Conservation (phyloP, 1,284 basidiomycete species). For the Boletus mariae region DNA sequence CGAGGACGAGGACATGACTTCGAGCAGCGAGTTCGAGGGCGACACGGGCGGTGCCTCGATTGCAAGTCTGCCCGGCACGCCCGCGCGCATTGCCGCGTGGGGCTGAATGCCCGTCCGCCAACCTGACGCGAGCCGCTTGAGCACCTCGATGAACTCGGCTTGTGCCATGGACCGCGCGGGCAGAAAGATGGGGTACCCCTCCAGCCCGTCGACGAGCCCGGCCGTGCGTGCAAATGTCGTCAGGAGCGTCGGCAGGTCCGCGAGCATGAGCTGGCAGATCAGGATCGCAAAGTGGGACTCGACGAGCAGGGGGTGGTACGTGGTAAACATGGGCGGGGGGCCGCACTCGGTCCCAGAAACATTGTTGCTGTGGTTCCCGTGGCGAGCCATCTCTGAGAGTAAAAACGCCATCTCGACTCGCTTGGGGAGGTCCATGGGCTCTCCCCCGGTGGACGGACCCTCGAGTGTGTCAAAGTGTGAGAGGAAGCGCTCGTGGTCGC, state of each 20-base stretch:
- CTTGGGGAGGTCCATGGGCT: conserved; percentile 46
- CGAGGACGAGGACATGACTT: conserved; percentile 26
- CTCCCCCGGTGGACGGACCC: conserved; percentile 24
- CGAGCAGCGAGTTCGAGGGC: conserved; percentile 18
- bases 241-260: conserved; percentile 60
- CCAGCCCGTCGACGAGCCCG: conserved; percentile 68
- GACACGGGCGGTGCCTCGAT: conserved; percentile 40
- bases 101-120: conserved; percentile 62
- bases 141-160: conserved; percentile 76
- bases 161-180: conserved; percentile 82
- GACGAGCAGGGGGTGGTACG: conserved; percentile 80
- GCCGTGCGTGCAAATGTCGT: conserved; percentile 61
- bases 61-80: conserved; percentile 40
- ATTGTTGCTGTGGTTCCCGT: conserved; percentile 46
- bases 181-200: conserved; percentile 80
- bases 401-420: conserved; percentile 63
- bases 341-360: conserved; percentile 29
- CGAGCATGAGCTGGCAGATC: conserved; percentile 68
- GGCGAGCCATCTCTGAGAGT: conserved; percentile 62
- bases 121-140: conserved; percentile 70
- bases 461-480: conserved; percentile 74
- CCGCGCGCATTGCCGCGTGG: conserved; percentile 43
- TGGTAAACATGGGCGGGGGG: conserved; percentile 61
- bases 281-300: conserved; percentile 79
- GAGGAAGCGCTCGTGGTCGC: conserved; percentile 78